Conservation (phyloP, 2,329 filamentous ascomycete genomes). For the Mollisiaceae sp. region DNA sequence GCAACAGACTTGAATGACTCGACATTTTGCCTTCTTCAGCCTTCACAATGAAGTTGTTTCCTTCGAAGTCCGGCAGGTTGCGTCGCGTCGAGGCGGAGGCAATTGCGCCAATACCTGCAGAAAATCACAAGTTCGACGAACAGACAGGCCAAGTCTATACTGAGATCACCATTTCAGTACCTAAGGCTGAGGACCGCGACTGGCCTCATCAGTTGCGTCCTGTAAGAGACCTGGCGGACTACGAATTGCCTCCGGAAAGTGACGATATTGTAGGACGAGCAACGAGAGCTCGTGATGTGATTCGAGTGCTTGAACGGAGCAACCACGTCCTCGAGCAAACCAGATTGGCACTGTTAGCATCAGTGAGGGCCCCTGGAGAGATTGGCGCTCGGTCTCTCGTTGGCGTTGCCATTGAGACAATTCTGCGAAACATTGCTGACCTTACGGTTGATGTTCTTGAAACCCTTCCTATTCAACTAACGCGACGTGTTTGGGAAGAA, state of each 20-base stretch:
- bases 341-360: not conserved
- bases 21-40: not conserved
- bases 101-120: not conserved
- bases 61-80: no score
- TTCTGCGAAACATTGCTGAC: constrained; percentile 33
- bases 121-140: constrained; percentile 33
- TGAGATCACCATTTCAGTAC: constrained; percentile 33
- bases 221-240: not conserved
- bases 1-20: not conserved
- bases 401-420: constrained; percentile 31
- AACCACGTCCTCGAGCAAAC: not conserved
- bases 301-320: not conserved
- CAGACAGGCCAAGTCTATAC: constrained; percentile 39
- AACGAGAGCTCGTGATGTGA: no score
- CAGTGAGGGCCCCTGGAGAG: not conserved
- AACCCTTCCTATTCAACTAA: constrained; percentile 29
- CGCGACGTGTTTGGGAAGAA: constrained; percentile 34
- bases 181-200: constrained; percentile 25
- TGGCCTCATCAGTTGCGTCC: constrained; percentile 26
- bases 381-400: constrained; percentile 35
- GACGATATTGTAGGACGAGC: no score
- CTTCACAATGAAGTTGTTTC: not conserved
- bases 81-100: not conserved
- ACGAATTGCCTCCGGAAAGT: no score
- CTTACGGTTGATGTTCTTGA: constrained; percentile 32